A percentile compares a stretch with the other conserved stretches of the same genome.
Conservation (phyloP, 192 early-diverging fungal species). For the Podila minutissima region DNA sequence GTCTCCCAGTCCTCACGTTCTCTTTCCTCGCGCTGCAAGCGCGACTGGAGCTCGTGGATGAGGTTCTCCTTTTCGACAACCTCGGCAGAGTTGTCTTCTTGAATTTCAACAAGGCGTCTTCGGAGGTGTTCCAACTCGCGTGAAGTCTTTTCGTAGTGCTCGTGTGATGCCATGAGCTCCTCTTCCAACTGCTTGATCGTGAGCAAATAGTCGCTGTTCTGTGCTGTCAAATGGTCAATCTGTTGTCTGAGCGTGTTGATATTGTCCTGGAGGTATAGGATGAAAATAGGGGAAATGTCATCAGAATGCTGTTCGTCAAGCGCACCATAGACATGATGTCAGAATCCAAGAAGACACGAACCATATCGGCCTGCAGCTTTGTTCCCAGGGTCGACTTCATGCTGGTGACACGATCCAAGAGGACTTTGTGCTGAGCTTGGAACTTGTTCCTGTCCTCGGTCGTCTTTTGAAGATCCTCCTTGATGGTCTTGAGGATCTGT, state of each 20-base stretch:
- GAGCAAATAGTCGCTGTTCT: conserved; percentile 67
- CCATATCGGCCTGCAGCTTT: conserved; percentile 86
- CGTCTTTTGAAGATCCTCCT: conserved; percentile 42
- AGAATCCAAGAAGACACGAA: conserved; percentile 1
- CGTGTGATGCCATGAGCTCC: conserved; percentile 56
- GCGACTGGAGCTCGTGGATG: conserved; percentile 62
- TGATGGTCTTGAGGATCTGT: conserved; percentile 16
- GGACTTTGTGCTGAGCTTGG: conserved; percentile 66
- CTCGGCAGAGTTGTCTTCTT: conserved; percentile 69
- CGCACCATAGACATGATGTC: too few relatives aligned
- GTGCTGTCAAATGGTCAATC: conserved; percentile 63
- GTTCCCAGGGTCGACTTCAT: conserved; percentile 86
- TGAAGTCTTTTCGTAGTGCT: conserved; percentile 55
- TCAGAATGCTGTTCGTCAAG: too few relatives aligned
- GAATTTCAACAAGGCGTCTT: conserved; percentile 65
- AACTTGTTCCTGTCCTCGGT: conserved; percentile 62
- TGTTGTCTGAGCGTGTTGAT: conserved; percentile 63
- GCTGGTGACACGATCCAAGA: conserved; percentile 79
- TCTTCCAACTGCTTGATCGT: conserved; percentile 61
- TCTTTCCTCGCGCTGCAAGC: conserved; percentile 66
- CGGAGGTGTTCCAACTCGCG: conserved; percentile 67
- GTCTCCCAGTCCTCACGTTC: conserved; percentile 71
- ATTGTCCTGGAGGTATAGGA: conserved; percentile 52
- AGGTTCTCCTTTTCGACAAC: conserved; percentile 62
- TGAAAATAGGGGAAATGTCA: not conserved